phyloP scores from a whole-genome alignment of 345 rosid genomes.

The Moricandia arvensis region DNA sequence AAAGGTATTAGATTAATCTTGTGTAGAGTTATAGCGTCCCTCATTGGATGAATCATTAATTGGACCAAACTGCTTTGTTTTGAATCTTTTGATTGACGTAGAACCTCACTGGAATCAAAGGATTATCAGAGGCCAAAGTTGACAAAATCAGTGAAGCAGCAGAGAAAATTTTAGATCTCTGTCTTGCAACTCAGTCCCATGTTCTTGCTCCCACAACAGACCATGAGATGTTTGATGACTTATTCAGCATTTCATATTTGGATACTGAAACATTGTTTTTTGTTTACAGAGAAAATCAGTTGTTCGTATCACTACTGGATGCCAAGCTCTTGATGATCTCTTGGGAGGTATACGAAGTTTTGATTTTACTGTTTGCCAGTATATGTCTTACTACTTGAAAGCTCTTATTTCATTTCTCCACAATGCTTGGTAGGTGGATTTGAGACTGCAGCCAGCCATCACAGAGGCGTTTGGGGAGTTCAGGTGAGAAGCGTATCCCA shows the following conservation, averaged over 20 bases:
- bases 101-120: slow-evolving; percentile 92
- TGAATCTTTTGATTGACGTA: slow-evolving; percentile 26
- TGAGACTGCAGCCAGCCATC: slow-evolving; percentile 67
- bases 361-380: no score
- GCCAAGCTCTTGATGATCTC: no score
- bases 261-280: not conserved
- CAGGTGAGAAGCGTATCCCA: slow-evolving; percentile 47
- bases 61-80: no score
- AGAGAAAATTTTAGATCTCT: slow-evolving; percentile 54
- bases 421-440: slow-evolving; percentile 64
- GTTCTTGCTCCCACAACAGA: no score
- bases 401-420: not conserved
- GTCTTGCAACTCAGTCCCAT: not conserved
- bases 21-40: not conserved
- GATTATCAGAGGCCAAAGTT: slow-evolving; percentile 95
- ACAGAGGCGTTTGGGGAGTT: slow-evolving; percentile 97
- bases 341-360: no score
- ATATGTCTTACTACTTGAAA: not conserved
- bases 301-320: no score
- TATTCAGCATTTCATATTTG: not conserved
- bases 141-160: slow-evolving; percentile 97
- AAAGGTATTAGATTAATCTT: slow-evolving; percentile 48
- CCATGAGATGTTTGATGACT: not conserved
- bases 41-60: not conserved
- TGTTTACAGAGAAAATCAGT: no score